A percentile compares a stretch with the other conserved stretches of the same genome.
Conservation (phyloP, 495 filamentous ascomycete genomes). For the Corynascus novoguineensis region DNA sequence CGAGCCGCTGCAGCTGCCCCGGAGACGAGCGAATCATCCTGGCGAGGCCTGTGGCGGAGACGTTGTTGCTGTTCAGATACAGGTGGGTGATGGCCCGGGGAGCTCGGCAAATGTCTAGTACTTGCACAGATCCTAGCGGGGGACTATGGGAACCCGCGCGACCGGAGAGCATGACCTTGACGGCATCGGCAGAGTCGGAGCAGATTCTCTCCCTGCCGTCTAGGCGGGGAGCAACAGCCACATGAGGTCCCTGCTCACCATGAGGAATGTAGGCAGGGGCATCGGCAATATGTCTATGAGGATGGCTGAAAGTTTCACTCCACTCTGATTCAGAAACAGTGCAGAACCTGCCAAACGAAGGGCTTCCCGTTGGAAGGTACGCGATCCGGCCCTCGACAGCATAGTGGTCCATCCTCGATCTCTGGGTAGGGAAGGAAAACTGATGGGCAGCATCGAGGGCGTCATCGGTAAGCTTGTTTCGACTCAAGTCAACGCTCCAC, state of each 20-base stretch:
- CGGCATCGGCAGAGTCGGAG: conserved; percentile 28
- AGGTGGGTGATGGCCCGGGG: conserved; percentile 39
- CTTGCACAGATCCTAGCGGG: conserved; percentile 5
- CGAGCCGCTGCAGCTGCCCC: conserved; percentile 40
- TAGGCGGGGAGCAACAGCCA: conserved; percentile 21
- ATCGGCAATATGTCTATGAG: conserved; percentile 37
- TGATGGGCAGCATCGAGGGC: conserved; percentile 24
- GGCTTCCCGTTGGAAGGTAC: conserved; percentile 14
- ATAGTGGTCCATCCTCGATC: conserved; percentile 12
- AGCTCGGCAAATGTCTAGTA: conserved; percentile 19
- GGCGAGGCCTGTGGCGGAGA: conserved; percentile 30
- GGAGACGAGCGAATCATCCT: conserved; percentile 28
- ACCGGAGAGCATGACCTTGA: conserved; percentile 29
- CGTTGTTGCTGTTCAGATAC: conserved; percentile 34
- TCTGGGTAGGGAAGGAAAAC: conserved; percentile 23
- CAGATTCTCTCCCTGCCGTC: conserved; percentile 28
- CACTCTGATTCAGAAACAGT: conserved; percentile 35
- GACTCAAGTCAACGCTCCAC: conserved; percentile 44
- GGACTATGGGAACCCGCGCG: neutral
- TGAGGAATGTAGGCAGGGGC: conserved; percentile 30
- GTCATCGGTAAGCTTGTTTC: conserved; percentile 37
- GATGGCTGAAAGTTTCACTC: conserved; percentile 31
- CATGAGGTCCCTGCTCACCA: conserved; percentile 11
- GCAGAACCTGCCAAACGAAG: conserved; percentile 30
- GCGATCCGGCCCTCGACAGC: conserved; percentile 34